Evolutionary conservation across 805 yeast genomes (phyloP), one percentile per base, ranked within the genome.

Genomic region (Isabelozyma pseudorhagii): DNA sequence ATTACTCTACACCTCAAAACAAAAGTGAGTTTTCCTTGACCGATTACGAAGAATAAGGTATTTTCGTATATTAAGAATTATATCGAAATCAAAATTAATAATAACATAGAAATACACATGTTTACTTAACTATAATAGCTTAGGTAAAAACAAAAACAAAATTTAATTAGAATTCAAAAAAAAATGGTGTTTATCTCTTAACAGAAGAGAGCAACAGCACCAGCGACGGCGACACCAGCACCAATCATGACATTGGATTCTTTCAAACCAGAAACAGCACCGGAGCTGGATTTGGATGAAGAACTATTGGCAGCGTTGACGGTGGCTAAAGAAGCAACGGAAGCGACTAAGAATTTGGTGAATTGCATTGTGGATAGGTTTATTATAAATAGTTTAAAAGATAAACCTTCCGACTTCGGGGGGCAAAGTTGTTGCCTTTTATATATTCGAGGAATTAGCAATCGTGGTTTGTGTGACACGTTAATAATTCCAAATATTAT

Each of bases 171-270:
- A 5, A 44, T 28, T 31, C 4, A 18, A 18, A 21, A 15, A 15
- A 31, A 34, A 7, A 15, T 21, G 15, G 28, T 31, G n/a, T 8
- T 2, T 10, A 31, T 40, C 41, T 29, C 40, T 50, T 45, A 50
- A 28, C 53, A 44, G 42, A 57, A 54, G 42, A 56, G 54, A 46
- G 49, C 58, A 49, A 54, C 60, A 43, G 59, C 60, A 41, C 52
- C 59, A 28, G 52, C 54, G 39, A 47, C 55, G 38, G 50, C 57
- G 42, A 48, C 57, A 45, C 50, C 59, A 45, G 50, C 50, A 49
- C 57, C 59, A 41, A 50, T 44, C 31, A 48, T 34, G 14, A 38
- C 50, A 44, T 47, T 53, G 17, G 41, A 52, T 8, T 40, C 14
- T n/a, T 40, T 15, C 42, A 40, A n/a, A 10, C 41, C 27, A 8